Evolutionary conservation across 805 yeast genomes (phyloP).

Genomic region (Ogataea corticis): DNA sequence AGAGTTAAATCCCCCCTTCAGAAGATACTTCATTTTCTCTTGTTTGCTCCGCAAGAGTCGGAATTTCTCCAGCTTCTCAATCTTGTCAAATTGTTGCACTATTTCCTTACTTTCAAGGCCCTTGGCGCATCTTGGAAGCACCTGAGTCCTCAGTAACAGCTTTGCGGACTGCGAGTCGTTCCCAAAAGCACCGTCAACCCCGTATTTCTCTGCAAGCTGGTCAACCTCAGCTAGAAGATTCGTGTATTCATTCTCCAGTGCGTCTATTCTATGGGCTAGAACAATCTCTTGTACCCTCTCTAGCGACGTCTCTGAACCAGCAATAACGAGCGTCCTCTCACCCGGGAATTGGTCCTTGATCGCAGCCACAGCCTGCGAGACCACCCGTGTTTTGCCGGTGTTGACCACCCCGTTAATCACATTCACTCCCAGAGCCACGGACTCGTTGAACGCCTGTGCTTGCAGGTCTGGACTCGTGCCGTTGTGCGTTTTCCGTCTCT

Average conservation of each 20-base stretch:
- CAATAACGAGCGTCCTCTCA: slow-evolving; percentile 32
- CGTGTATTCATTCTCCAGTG: slow-evolving; percentile 5
- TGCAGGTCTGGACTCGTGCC: slow-evolving; percentile 4
- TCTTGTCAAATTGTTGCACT: slow-evolving; percentile 9
- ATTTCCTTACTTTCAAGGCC: slow-evolving; percentile 2
- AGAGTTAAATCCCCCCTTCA: background rate
- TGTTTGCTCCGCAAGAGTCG: background rate
- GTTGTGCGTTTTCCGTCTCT: slow-evolving; percentile 9
- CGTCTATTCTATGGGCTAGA: background rate
- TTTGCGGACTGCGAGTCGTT: slow-evolving; percentile 39
- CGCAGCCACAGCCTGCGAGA: slow-evolving; percentile 26
- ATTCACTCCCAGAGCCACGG: slow-evolving; percentile 16
- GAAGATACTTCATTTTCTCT: background rate
- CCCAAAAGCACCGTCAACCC: slow-evolving; percentile 38
- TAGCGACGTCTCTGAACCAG: slow-evolving; percentile 22
- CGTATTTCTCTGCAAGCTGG: slow-evolving; percentile 31
- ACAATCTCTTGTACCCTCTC: background rate
- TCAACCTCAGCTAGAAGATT: slow-evolving; percentile 29
- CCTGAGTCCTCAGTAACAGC: slow-evolving; percentile 31
- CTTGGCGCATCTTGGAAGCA: slow-evolving; percentile 22
- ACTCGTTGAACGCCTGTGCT: slow-evolving; percentile 1
- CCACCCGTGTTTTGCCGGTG: slow-evolving; percentile 36
- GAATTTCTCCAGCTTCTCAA: slow-evolving; percentile 11
- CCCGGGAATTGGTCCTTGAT: slow-evolving; percentile 23
- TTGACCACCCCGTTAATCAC: slow-evolving; percentile 23